phyloP scores from a whole-genome alignment of 2,329 filamentous ascomycete genomes.

The Diaporthe sp. region DNA sequence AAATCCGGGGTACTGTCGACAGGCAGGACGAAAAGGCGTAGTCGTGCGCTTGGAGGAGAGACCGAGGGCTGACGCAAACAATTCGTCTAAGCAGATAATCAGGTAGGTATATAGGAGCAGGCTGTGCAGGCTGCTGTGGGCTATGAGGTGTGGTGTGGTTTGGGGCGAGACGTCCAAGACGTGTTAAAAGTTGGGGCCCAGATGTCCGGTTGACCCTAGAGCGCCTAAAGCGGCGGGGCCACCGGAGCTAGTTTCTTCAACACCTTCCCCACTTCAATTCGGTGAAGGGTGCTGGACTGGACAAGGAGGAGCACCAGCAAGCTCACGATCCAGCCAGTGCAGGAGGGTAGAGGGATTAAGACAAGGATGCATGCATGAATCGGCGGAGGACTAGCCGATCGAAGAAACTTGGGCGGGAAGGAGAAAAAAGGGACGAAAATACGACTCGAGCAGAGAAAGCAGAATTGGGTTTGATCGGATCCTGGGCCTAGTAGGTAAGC shows the following conservation, averaged over 20 bases:
- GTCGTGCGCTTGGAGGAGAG: background rate
- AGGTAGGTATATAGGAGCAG: background rate
- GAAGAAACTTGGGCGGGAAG: background rate
- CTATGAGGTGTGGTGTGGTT: constrained; percentile 12
- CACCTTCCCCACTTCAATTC: constrained; percentile 27
- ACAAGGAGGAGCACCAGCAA: background rate
- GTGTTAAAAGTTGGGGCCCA: constrained; percentile 29
- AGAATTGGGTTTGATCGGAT: constrained; percentile 15
- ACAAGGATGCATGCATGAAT: constrained; percentile 24
- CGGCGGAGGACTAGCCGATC: constrained; percentile 20
- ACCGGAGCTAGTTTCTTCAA: constrained; percentile 35
- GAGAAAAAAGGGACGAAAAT: constrained; percentile 13
- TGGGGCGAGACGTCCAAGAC: constrained; percentile 2
- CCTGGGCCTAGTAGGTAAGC: background rate
- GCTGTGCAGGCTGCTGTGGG: constrained; percentile 5
- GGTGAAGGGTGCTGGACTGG: constrained; percentile 7
- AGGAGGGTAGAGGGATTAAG: background rate
- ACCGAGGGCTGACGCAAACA: background rate
- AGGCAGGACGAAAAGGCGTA: background rate
- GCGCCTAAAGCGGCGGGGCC: constrained; percentile 19
- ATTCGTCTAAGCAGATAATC: background rate
- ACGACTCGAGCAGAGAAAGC: background rate
- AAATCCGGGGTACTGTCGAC: background rate
- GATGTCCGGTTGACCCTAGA: constrained; percentile 24
- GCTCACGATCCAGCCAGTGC: constrained; percentile 8